Percentiles rank a stretch among this genome's conserved stretches.
These are phyloP conservation scores for Suhomyces kunorum DNA, from an alignment of 1,139 yeast genomes.

Conservation along the genomic window DNA sequence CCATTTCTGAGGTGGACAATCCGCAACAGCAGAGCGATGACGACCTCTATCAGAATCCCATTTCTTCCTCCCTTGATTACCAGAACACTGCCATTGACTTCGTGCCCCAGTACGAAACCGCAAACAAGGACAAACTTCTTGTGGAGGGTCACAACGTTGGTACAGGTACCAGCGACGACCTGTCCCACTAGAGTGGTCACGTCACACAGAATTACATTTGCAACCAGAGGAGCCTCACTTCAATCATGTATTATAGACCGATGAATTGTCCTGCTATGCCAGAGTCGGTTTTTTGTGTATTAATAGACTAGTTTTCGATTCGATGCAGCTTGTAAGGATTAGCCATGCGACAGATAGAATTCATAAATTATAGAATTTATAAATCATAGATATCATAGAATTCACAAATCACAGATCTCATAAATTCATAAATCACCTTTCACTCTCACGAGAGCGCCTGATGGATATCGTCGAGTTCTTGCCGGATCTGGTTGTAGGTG, in stretches of 20 bases:
- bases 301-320: conserved; percentile 5
- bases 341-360: too few species aligned
- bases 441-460: conserved; percentile 13
- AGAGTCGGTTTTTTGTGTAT: conserved; percentile 2
- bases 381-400: too few species aligned
- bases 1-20: conserved; percentile 16
- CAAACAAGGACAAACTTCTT: conserved; percentile 29
- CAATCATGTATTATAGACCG: conserved; percentile 7
- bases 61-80: conserved; percentile 16
- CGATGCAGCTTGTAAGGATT: too few species aligned
- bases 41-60: conserved; percentile 17
- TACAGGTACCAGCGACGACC: conserved; percentile 11
- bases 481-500: conserved; percentile 11
- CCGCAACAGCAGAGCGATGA: conserved; percentile 10
- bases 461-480: conserved; percentile 19
- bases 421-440: too few species aligned
- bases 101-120: conserved; percentile 42
- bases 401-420: too few species aligned
- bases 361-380: too few species aligned
- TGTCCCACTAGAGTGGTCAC: not conserved
- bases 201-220: not conserved
- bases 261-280: too few species aligned
- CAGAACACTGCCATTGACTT: conserved; percentile 32
- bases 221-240: not conserved
- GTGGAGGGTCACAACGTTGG: conserved; percentile 10